A percentile compares a stretch with the other conserved stretches of the same genome.
Conservation (phyloP, 1,284 basidiomycete species). For the Boletus sp. region DNA sequence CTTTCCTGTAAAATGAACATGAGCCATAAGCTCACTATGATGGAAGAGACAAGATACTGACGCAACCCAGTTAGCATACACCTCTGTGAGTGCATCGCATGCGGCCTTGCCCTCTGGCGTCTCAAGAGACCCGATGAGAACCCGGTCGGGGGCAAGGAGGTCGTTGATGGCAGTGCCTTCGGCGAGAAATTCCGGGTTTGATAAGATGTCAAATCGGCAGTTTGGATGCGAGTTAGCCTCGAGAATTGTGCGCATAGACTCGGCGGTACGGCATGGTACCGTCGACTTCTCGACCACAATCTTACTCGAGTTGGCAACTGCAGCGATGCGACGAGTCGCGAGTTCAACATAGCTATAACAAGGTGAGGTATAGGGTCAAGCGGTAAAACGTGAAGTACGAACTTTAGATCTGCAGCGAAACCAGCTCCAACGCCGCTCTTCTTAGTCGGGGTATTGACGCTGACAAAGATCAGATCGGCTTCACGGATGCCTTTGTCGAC, state of each 20-base stretch:
- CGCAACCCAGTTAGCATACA: constrained; percentile 98
- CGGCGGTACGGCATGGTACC: constrained; percentile 96
- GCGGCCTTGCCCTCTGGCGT: constrained; percentile 82
- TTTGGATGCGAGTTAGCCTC: constrained; percentile 94
- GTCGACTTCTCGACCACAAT: constrained; percentile 99
- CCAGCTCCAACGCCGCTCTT: constrained; percentile 96
- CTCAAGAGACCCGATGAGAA: constrained; percentile 94
- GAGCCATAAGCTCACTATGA: not conserved
- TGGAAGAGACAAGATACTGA: constrained; percentile 37
- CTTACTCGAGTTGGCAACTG: constrained; percentile 86
- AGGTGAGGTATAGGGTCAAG: constrained; percentile 3
- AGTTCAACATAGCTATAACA: constrained; percentile 84
- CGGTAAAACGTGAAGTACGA: constrained; percentile 29
- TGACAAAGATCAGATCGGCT: constrained; percentile 88
- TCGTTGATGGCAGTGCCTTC: constrained; percentile 96
- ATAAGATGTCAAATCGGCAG: constrained; percentile 95
- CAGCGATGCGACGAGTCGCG: constrained; percentile 93
- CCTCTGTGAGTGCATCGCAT: constrained; percentile 67
- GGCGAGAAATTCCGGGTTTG: constrained; percentile 98
- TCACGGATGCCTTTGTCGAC: constrained; percentile 91
- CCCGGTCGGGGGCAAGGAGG: constrained; percentile 87
- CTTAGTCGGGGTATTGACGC: constrained; percentile 97
- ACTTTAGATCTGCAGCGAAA: constrained; percentile 97
- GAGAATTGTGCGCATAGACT: constrained; percentile 98
- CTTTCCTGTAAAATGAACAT: constrained; percentile 42